Evolutionary conservation across 139 green algal genomes (phyloP).

Genomic region (Tetradesmus lagerheimii): DNA sequence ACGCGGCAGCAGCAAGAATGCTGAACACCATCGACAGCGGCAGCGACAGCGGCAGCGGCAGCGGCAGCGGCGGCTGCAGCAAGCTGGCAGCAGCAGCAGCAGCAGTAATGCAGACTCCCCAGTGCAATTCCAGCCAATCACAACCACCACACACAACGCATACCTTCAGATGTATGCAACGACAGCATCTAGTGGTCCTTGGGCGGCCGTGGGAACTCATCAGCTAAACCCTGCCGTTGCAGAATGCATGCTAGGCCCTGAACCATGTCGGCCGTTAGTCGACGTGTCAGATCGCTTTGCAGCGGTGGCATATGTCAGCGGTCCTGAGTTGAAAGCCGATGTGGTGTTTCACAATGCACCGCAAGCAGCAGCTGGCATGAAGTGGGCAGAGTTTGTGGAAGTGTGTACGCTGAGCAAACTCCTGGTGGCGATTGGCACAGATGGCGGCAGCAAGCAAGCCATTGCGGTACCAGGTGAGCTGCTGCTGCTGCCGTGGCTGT

Average conservation of each 20-base stretch:
- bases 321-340: neutral
- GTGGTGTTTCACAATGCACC: constrained; percentile 12
- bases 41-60: neutral
- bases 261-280: neutral
- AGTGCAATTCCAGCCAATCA: neutral
- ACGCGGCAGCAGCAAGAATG: neutral
- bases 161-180: constrained; percentile 17
- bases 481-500: neutral
- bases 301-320: neutral
- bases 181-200: neutral
- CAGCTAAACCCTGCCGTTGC: neutral
- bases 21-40: neutral
- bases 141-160: neutral
- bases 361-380: neutral
- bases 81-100: neutral
- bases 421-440: neutral
- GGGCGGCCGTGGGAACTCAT: neutral
- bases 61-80: neutral
- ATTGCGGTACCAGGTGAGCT: neutral
- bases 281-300: constrained; percentile 30
- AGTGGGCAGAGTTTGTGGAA: neutral
- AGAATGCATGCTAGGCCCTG: neutral
- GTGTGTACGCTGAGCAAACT: constrained; percentile 10
- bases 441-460: neutral
- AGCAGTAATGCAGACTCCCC: neutral